A percentile compares a stretch with the other conserved stretches of the same genome.
These are phyloP conservation scores for Mytilinidion resinicola DNA, from an alignment of 495 filamentous ascomycete genomes.

Conservation along the genomic window DNA sequence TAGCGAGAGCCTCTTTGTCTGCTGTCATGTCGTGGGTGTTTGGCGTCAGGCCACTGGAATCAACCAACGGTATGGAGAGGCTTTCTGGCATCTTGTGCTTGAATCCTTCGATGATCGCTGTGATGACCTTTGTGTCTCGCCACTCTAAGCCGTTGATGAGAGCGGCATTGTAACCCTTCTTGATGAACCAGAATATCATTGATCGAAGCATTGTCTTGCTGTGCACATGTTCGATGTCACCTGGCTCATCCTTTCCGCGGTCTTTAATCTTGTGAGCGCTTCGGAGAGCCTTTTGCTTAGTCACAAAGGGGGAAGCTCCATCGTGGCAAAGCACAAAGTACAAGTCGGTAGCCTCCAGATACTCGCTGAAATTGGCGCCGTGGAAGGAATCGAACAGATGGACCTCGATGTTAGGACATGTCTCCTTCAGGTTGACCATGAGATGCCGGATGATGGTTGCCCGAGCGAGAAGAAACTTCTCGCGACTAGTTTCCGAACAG, in stretches of 20 bases:
- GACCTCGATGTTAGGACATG: conserved; percentile 37
- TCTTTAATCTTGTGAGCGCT: conserved; percentile 8
- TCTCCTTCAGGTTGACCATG: conserved; percentile 26
- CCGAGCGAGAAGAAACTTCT: conserved; percentile 56
- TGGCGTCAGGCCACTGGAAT: not conserved
- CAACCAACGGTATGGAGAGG: not conserved
- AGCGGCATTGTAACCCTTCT: conserved; percentile 49
- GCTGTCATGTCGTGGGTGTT: not conserved
- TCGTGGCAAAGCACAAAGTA: conserved; percentile 70
- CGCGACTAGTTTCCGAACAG: conserved; percentile 12
- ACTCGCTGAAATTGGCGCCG: conserved; percentile 45
- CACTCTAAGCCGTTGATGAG: conserved; percentile 55
- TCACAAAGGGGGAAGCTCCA: conserved; percentile 35
- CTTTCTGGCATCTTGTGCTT: not conserved
- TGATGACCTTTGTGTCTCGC: conserved; percentile 52
- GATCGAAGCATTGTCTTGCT: conserved; percentile 37
- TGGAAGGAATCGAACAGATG: conserved; percentile 43
- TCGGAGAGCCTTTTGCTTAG: not conserved
- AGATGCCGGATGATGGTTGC: conserved; percentile 60
- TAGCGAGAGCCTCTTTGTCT: not conserved
- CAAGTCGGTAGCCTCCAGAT: conserved; percentile 45
- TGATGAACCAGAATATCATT: conserved; percentile 47
- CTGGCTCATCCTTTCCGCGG: conserved; percentile 5
- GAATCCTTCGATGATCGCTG: conserved; percentile 16
- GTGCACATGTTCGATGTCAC: conserved; percentile 3